A percentile compares a stretch with the other conserved stretches of the same genome.
Evolutionary conservation across 2,329 filamentous ascomycete genomes (phyloP).

Genomic region (Ceratocystis ficicola): DNA sequence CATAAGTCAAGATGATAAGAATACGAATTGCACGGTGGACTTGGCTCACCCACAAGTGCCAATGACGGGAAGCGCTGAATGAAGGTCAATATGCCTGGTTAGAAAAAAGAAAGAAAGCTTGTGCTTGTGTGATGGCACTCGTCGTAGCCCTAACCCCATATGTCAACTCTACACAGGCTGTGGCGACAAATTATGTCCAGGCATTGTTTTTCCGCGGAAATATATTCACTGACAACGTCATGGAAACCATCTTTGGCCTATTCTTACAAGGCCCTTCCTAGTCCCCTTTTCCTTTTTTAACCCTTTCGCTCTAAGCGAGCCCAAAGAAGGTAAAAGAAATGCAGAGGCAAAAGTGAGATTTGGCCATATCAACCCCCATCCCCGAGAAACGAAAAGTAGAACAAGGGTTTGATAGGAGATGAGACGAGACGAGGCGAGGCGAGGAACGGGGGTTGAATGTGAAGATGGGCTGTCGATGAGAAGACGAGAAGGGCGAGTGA

Average conservation of each 20-base stretch:
- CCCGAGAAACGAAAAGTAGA: not conserved
- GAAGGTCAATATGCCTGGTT: no score
- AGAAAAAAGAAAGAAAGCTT: no score
- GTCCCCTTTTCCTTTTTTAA: not conserved
- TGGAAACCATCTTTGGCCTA: not conserved
- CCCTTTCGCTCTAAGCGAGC: not conserved
- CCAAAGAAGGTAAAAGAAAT: not conserved
- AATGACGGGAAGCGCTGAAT: no score
- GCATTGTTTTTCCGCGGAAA: no score
- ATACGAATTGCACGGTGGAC: no score
- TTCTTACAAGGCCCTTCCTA: not conserved
- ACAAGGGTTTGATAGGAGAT: not conserved
- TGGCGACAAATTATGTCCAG: not conserved
- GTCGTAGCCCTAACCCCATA: not conserved
- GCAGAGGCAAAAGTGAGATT: not conserved
- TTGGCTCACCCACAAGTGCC: no score
- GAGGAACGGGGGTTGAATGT: not conserved
- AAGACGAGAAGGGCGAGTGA: not conserved
- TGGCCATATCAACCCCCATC: not conserved
- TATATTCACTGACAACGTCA: not conserved
- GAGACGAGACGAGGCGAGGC: conserved; percentile 5
- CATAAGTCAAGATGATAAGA: no score
- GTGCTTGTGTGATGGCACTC: no score
- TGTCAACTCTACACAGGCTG: not conserved
- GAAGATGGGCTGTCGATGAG: not conserved